Conservation (phyloP, 768 basidiomycete genomes). For the Mycena leptocephala region DNA sequence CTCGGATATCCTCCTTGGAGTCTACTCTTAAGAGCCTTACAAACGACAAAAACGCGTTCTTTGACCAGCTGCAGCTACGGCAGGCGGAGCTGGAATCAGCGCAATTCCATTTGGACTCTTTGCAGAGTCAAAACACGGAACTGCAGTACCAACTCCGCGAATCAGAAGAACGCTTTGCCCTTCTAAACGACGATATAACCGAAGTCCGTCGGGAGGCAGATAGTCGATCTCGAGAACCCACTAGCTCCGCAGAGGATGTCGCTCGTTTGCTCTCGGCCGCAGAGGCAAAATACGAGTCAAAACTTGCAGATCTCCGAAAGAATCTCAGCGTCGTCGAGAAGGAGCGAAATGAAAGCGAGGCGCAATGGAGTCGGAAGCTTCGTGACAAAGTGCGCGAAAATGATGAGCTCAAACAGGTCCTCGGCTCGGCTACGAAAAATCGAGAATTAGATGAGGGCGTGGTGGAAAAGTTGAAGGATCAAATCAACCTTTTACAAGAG, state of each 20-base stretch:
- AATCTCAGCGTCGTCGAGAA: constrained; percentile 78
- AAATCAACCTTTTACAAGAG: constrained; percentile 69
- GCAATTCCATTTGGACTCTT: constrained; percentile 79
- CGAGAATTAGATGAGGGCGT: constrained; percentile 73
- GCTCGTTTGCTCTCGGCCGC: constrained; percentile 82
- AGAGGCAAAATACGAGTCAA: constrained; percentile 84
- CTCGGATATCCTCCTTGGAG: constrained; percentile 76
- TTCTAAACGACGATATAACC: constrained; percentile 80
- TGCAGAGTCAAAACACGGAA: constrained; percentile 88
- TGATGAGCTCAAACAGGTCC: constrained; percentile 75
- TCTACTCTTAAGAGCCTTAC: constrained; percentile 78
- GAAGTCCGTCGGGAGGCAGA: constrained; percentile 78
- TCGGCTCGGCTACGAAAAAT: constrained; percentile 73
- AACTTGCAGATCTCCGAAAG: constrained; percentile 79
- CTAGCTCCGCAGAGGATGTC: constrained; percentile 75
- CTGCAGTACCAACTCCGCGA: constrained; percentile 91
- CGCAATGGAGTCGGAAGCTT: constrained; percentile 91
- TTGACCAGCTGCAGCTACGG: constrained; percentile 89
- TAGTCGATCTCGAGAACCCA: constrained; percentile 58
- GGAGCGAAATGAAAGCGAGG: constrained; percentile 90
- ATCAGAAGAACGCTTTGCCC: constrained; percentile 76
- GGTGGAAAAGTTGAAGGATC: constrained; percentile 65
- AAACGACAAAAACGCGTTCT: constrained; percentile 84
- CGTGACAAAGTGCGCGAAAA: constrained; percentile 84
- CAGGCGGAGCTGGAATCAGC: constrained; percentile 94